Conservation (phyloP, 805 yeast species). For the Nakazawaea sp. region DNA sequence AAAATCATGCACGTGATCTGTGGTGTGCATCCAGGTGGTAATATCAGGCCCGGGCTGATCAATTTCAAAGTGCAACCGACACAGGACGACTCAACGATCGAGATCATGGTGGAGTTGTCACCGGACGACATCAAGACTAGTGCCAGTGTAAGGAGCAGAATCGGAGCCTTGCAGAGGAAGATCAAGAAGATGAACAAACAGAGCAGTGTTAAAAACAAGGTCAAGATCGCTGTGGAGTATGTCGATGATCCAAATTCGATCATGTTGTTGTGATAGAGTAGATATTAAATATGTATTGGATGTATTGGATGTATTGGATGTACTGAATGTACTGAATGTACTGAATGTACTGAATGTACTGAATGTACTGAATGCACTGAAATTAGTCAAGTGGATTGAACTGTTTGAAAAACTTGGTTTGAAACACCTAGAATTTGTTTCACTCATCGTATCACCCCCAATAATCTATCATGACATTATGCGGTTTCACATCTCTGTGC, state of each 20-base stretch:
- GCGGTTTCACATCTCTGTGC: slow-evolving; percentile 95
- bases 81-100: slow-evolving; percentile 24
- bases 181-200: slow-evolving; percentile 46
- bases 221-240: slow-evolving; percentile 42
- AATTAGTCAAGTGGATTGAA: too few species aligned
- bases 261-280: slow-evolving; percentile 3
- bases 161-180: slow-evolving; percentile 52
- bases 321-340: too few species aligned
- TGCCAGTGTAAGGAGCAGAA: slow-evolving; percentile 52
- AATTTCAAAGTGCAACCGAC: slow-evolving; percentile 31
- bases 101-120: slow-evolving; percentile 34
- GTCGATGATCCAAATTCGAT: slow-evolving; percentile 11
- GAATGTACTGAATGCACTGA: too few species aligned
- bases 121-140: slow-evolving; percentile 52
- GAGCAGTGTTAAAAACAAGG: slow-evolving; percentile 38
- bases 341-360: too few species aligned
- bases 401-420: too few species aligned
- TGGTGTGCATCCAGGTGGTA: slow-evolving; percentile 79
- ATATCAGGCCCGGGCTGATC: slow-evolving; percentile 54
- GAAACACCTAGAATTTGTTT: too few species aligned
- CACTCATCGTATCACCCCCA: too few species aligned
- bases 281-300: too few species aligned
- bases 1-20: slow-evolving; percentile 71
- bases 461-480: slow-evolving; percentile 95
- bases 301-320: too few species aligned